Evolutionary conservation across 176 grass and related monocot genomes (phyloP).

Genomic region (Eleusine coracana): DNA sequence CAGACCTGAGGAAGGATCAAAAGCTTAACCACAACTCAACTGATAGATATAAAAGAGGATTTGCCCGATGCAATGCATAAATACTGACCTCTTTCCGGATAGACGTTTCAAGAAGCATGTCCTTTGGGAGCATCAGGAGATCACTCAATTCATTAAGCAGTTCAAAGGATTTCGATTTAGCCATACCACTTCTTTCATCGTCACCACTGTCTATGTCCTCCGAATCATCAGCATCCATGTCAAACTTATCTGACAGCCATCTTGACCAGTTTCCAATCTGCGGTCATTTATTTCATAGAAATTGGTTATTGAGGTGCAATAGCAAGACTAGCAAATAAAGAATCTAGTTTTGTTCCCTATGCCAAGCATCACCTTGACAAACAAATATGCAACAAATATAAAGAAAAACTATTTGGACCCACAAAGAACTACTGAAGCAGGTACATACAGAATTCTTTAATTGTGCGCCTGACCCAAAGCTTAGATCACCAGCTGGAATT

Average conservation of each 20-base stretch:
- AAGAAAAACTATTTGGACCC: constrained; percentile 24
- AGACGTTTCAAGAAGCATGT: constrained; percentile 81
- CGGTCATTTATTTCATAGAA: constrained; percentile 41
- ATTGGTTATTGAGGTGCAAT: constrained; percentile 30
- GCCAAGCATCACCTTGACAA: constrained; percentile 24
- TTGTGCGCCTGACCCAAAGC: constrained; percentile 93
- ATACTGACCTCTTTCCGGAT: constrained; percentile 82
- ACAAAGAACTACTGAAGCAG: constrained; percentile 35
- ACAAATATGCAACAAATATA: constrained; percentile 2
- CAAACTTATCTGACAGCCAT: constrained; percentile 77
- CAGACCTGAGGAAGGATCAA: constrained; percentile 65
- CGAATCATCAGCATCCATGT: constrained; percentile 57
- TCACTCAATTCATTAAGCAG: constrained; percentile 92
- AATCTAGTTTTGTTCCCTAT: constrained; percentile 34
- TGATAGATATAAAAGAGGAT: background rate
- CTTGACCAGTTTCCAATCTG: constrained; percentile 99
- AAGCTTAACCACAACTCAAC: constrained; percentile 16
- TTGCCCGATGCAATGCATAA: constrained; percentile 7
- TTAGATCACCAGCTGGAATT: constrained; percentile 88
- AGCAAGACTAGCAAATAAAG: background rate
- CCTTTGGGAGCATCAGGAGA: constrained; percentile 97
- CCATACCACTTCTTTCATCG: constrained; percentile 29
- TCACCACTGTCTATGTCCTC: constrained; percentile 34
- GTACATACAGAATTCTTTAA: constrained; percentile 87
- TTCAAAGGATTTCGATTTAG: constrained; percentile 58